These are phyloP conservation scores for Melastoma malabathricum DNA, from an alignment of 345 rosid species.

Conservation along the genomic window DNA sequence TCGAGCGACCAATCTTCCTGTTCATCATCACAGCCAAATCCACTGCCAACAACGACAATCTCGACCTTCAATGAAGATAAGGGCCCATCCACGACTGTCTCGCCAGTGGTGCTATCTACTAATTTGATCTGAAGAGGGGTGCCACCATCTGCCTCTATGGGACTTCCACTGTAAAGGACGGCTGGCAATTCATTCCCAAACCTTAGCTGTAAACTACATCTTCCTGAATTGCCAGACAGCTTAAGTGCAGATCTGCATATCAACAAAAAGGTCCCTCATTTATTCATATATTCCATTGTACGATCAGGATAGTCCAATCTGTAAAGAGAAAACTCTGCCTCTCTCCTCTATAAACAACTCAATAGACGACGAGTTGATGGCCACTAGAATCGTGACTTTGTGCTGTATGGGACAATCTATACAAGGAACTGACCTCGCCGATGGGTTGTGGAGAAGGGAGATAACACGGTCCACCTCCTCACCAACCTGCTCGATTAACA, in stretches of 20 bases:
- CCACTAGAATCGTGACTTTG: neutral
- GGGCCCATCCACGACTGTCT: slow-evolving; percentile 15
- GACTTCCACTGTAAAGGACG: slow-evolving; percentile 18
- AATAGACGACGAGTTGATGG: too few relatives aligned
- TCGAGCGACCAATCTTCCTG: slow-evolving; percentile 19
- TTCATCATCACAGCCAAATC: slow-evolving; percentile 16
- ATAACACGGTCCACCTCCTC: slow-evolving; percentile 10
- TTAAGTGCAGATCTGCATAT: slow-evolving; percentile 5
- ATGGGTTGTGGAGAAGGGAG: neutral
- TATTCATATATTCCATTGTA: too few relatives aligned
- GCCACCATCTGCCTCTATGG: slow-evolving; percentile 11
- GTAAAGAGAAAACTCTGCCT: too few relatives aligned
- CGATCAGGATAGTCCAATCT: too few relatives aligned
- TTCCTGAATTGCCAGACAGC: neutral
- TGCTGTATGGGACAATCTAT: neutral
- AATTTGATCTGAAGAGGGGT: slow-evolving; percentile 12
- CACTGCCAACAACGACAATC: slow-evolving; percentile 18
- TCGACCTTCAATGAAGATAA: slow-evolving; percentile 21
- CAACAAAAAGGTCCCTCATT: neutral
- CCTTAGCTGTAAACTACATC: slow-evolving; percentile 16
- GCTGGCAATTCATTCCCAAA: slow-evolving; percentile 14
- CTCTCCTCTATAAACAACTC: too few relatives aligned
- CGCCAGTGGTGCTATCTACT: slow-evolving; percentile 15
- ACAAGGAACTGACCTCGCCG: slow-evolving; percentile 5
- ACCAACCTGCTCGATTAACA: slow-evolving; percentile 4